phyloP scores from a whole-genome alignment of 768 basidiomycete genomes.

The Polyporus arcularius region DNA sequence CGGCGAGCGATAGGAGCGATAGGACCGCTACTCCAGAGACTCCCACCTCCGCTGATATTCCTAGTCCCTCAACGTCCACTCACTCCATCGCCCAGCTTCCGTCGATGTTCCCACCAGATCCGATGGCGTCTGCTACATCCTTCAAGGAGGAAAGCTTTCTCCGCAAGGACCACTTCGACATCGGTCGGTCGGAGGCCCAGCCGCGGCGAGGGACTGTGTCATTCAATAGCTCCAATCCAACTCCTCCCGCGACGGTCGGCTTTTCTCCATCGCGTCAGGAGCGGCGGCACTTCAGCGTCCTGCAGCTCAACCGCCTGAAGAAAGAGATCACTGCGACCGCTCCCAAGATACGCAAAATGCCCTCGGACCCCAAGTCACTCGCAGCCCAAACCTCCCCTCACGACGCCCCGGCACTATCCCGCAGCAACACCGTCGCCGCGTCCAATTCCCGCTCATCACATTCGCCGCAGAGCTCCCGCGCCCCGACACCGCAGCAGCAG shows the following conservation, averaged over 20 bases:
- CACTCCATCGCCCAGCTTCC: slow-evolving; percentile 12
- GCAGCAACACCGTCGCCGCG: slow-evolving; percentile 13
- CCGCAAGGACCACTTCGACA: slow-evolving; percentile 18
- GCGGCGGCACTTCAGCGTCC: slow-evolving; percentile 13
- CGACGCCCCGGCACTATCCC: slow-evolving; percentile 8
- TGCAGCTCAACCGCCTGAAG: slow-evolving; percentile 11
- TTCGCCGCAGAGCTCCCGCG: not conserved
- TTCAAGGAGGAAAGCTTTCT: slow-evolving; percentile 19
- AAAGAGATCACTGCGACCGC: slow-evolving; percentile 1
- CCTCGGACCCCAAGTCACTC: slow-evolving; percentile 16
- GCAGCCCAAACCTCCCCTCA: not conserved
- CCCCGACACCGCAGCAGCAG: not conserved
- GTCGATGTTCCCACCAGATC: slow-evolving; percentile 18
- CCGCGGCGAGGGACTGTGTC: slow-evolving; percentile 13
- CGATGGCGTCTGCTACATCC: slow-evolving; percentile 1
- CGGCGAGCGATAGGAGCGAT: slow-evolving; percentile 5
- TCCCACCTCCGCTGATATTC: not conserved
- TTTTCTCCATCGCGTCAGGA: slow-evolving; percentile 1
- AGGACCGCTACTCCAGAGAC: slow-evolving; percentile 5
- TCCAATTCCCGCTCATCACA: not conserved
- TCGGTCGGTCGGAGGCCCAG: not conserved
- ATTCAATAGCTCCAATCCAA: not conserved
- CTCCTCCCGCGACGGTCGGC: slow-evolving; percentile 1
- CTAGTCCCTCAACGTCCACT: slow-evolving; percentile 11
- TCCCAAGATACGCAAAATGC: not conserved